A percentile compares a stretch with the other conserved stretches of the same genome.
Evolutionary conservation across 352 stramenopile genomes (phyloP).

Genomic region (Phytophthora colocasiae): DNA sequence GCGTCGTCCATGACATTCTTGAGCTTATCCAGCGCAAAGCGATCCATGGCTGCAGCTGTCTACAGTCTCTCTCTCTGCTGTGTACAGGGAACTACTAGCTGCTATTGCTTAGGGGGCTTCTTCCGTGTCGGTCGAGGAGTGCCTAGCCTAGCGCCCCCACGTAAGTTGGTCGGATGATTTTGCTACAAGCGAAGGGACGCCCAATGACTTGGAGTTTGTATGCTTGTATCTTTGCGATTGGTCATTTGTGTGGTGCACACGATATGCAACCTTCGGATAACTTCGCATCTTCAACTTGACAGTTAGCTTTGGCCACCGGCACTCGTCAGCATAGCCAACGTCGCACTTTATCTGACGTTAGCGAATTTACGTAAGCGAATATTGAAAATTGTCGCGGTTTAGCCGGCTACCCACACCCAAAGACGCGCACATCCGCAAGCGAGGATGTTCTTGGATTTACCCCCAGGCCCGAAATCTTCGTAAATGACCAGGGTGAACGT

Average conservation of each 20-base stretch:
- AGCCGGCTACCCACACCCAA: no score
- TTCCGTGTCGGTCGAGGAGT: conserved; percentile 16
- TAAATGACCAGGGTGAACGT: not conserved
- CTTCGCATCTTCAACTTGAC: not conserved
- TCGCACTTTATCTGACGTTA: conserved; percentile 27
- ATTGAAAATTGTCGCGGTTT: no score
- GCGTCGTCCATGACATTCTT: conserved; percentile 91
- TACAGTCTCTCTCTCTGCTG: conserved; percentile 7
- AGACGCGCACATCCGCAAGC: not conserved
- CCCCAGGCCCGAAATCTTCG: not conserved
- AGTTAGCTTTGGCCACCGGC: not conserved
- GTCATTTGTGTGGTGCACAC: conserved; percentile 3
- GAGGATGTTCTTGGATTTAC: not conserved
- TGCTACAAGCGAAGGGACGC: conserved; percentile 29
- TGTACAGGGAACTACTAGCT: not conserved
- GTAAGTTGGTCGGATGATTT: conserved; percentile 24
- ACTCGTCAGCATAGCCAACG: conserved; percentile 49
- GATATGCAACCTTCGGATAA: conserved; percentile 5
- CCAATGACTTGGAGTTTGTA: conserved; percentile 34
- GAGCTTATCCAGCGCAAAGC: conserved; percentile 85
- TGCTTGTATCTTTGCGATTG: conserved; percentile 24
- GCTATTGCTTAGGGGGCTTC: conserved; percentile 6
- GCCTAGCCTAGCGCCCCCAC: conserved; percentile 7
- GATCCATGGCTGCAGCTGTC: conserved; percentile 65
- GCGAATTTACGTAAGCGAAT: not conserved